These are phyloP conservation scores for Ophiocordyceps camponoti-saundersi DNA, from an alignment of 2,329 filamentous ascomycete genomes.

Conservation along the genomic window DNA sequence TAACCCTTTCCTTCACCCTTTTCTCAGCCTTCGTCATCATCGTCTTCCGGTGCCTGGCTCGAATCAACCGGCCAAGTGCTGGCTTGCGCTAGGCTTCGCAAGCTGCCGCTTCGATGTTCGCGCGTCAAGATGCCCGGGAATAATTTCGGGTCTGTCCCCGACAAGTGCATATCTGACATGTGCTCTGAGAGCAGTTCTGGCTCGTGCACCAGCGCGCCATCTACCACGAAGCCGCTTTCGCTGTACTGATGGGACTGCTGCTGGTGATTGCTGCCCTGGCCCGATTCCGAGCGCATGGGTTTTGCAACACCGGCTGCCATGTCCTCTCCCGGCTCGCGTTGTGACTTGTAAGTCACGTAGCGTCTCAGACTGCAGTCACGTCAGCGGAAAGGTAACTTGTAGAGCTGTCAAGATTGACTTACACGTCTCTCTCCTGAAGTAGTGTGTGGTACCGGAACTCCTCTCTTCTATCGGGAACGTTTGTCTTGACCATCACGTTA, in stretches of 20 bases:
- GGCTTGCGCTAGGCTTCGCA: conserved; percentile 11
- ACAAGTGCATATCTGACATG: conserved; percentile 28
- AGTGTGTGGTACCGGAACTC: conserved; percentile 80
- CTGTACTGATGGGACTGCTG: neutral
- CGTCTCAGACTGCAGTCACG: conserved; percentile 19
- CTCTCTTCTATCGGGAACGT: conserved; percentile 84
- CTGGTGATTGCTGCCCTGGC: neutral
- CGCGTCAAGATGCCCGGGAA: conserved; percentile 53
- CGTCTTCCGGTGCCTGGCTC: conserved; percentile 4
- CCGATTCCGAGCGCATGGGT: neutral
- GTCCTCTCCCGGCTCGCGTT: conserved; percentile 6
- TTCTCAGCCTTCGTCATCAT: conserved; percentile 2
- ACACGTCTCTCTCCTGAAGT: conserved; percentile 72
- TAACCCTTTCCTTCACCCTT: neutral
- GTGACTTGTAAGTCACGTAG: conserved; percentile 20
- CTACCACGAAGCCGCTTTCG: neutral
- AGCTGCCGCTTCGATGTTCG: conserved; percentile 25
- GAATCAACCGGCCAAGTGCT: conserved; percentile 8
- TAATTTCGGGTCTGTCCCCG: conserved; percentile 47
- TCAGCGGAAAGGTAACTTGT: neutral
- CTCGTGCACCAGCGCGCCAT: conserved; percentile 10
- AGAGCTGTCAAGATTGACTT: conserved; percentile 17
- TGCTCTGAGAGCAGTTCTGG: conserved; percentile 19
- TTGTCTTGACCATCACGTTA: conserved; percentile 90
- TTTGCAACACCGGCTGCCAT: conserved; percentile 2